Conservation (phyloP, 2,329 filamentous ascomycete species). For the Microdochium nivale region DNA sequence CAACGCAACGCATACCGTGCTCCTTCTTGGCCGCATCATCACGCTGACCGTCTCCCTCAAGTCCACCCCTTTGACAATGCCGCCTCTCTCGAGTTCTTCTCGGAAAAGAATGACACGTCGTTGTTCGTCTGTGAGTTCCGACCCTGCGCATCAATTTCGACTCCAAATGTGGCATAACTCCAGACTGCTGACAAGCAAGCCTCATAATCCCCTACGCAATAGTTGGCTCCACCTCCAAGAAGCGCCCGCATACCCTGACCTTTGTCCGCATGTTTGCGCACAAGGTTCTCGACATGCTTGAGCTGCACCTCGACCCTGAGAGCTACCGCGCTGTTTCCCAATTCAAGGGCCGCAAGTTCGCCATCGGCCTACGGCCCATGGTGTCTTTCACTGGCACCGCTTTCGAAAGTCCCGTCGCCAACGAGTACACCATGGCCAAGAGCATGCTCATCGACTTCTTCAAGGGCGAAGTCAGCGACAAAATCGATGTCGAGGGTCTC, state of each 20-base stretch:
- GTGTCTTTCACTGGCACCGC: constrained; percentile 82
- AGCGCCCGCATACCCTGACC: constrained; percentile 86
- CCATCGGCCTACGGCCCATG: constrained; percentile 80
- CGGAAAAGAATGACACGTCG: constrained; percentile 88
- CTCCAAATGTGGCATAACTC: not conserved
- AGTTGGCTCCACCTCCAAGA: constrained; percentile 78
- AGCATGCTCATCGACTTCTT: constrained; percentile 86
- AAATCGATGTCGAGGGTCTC: constrained; percentile 89
- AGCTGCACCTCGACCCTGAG: constrained; percentile 73
- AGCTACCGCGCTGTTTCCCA: constrained; percentile 61
- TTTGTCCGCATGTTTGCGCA: constrained; percentile 74
- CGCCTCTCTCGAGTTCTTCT: constrained; percentile 86
- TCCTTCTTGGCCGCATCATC: not conserved
- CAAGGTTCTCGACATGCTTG: constrained; percentile 90
- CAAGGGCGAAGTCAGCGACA: constrained; percentile 66
- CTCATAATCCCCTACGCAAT: not conserved
- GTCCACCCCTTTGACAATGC: constrained; percentile 89
- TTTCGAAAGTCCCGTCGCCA: constrained; percentile 73
- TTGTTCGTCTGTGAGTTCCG: constrained; percentile 55
- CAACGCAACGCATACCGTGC: too few species aligned
- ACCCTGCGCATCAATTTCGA: not conserved
- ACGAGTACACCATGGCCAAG: constrained; percentile 80
- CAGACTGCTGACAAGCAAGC: not conserved
- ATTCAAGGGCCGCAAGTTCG: constrained; percentile 69
- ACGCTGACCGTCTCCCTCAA: not conserved